phyloP scores from a whole-genome alignment of 805 yeast genomes.

The Maudiozyma saulgeensis region DNA sequence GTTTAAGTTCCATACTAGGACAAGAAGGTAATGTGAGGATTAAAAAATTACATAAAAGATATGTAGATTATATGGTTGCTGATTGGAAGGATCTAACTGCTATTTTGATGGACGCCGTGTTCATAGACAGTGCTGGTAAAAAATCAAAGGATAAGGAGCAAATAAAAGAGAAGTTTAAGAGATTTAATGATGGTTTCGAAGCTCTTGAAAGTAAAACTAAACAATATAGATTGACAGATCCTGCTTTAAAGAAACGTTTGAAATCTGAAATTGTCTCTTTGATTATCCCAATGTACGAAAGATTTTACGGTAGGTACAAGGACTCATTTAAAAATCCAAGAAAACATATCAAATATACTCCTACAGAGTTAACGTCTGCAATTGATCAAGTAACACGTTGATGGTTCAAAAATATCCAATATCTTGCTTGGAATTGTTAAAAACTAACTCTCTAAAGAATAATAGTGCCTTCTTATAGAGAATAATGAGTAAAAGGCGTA shows the following conservation, averaged over 20 bases:
- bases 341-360: constrained; percentile 30
- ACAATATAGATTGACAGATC: constrained; percentile 56
- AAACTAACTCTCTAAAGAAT: too few relatives aligned
- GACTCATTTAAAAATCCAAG: constrained; percentile 30
- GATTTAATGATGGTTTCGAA: constrained; percentile 77
- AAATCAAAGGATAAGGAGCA: constrained; percentile 69
- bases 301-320: constrained; percentile 62
- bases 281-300: constrained; percentile 73
- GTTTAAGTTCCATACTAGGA: constrained; percentile 47
- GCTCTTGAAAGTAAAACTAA: constrained; percentile 59
- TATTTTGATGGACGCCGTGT: constrained; percentile 68
- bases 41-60: constrained; percentile 61
- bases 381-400: constrained; percentile 18
- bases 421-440: too few relatives aligned
- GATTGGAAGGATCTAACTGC: constrained; percentile 79
- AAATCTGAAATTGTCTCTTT: constrained; percentile 60
- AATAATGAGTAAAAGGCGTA: too few relatives aligned
- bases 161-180: constrained; percentile 74
- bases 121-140: constrained; percentile 39
- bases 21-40: constrained; percentile 49
- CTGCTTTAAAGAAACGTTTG: constrained; percentile 51
- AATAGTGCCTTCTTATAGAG: too few relatives aligned
- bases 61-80: constrained; percentile 57
- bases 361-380: constrained; percentile 22
- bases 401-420: too few relatives aligned